These are phyloP conservation scores for Houttuynia cordata DNA, from an alignment of 164 flowering plant genomes.

Conservation along the genomic window DNA sequence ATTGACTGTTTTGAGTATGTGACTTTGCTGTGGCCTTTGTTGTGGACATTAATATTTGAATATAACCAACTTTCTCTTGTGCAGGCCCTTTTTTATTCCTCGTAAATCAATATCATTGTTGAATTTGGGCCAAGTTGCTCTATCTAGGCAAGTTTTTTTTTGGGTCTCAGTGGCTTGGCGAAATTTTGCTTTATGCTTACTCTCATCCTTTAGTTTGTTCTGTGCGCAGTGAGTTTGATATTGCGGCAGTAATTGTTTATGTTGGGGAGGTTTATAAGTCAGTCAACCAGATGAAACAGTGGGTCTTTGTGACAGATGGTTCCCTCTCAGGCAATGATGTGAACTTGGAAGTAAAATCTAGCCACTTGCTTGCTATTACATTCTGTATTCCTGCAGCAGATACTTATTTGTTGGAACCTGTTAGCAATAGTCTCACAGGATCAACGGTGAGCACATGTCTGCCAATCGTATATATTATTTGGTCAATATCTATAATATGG, in stretches of 20 bases:
- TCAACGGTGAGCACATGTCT: constrained; percentile 41
- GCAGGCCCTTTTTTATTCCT: constrained; percentile 71
- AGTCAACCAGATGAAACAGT: constrained; percentile 61
- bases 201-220: constrained; percentile 3
- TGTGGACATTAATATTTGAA: constrained; percentile 4
- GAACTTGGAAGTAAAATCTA: constrained; percentile 23
- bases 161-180: too few relatives aligned
- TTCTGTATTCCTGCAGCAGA: constrained; percentile 41
- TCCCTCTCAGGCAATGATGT: constrained; percentile 22
- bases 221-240: constrained; percentile 75
- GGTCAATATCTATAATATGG: neutral
- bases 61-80: constrained; percentile 10
- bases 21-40: neutral
- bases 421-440: constrained; percentile 52
- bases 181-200: constrained; percentile 5
- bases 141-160: constrained; percentile 44
- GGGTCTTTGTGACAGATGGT: constrained; percentile 90
- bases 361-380: constrained; percentile 70
- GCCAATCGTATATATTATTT: neutral
- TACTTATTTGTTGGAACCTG: constrained; percentile 36
- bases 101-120: constrained; percentile 48
- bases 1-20: constrained; percentile 52
- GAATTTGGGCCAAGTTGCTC: constrained; percentile 64
- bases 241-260: constrained; percentile 57
- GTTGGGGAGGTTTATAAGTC: constrained; percentile 62